Conservation (phyloP, 768 basidiomycete genomes). For the Scleroderma bovista region DNA sequence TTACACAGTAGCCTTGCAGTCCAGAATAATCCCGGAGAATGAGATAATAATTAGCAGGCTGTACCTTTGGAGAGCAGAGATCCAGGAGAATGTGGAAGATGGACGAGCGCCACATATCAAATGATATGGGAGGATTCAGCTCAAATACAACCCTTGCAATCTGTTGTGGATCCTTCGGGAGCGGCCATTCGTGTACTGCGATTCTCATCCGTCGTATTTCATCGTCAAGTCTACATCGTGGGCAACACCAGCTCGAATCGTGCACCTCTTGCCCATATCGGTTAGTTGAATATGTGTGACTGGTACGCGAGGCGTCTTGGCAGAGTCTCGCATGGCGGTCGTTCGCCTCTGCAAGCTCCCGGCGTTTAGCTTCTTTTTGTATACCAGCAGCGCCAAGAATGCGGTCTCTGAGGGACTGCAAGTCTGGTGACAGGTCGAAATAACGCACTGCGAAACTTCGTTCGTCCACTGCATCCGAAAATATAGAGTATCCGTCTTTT, state of each 20-base stretch:
- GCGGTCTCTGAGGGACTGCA: slow-evolving; percentile 15
- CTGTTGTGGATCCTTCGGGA: slow-evolving; percentile 25
- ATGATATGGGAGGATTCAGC: slow-evolving; percentile 29
- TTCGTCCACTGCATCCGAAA: slow-evolving; percentile 15
- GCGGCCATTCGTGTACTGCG: slow-evolving; percentile 39
- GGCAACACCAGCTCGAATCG: slow-evolving; percentile 4
- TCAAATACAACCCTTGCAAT: slow-evolving; percentile 37
- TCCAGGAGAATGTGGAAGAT: slow-evolving; percentile 35
- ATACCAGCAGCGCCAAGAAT: slow-evolving; percentile 26
- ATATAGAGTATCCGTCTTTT: slow-evolving; percentile 26
- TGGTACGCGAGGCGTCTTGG: neutral
- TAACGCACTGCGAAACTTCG: slow-evolving; percentile 31
- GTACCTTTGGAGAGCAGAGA: slow-evolving; percentile 19
- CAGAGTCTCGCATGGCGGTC: neutral
- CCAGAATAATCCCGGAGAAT: slow-evolving; percentile 1
- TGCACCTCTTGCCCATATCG: neutral
- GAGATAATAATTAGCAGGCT: neutral
- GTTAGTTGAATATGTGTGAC: neutral
- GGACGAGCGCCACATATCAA: slow-evolving; percentile 36
- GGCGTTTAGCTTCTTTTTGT: slow-evolving; percentile 14
- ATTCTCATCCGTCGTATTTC: slow-evolving; percentile 22
- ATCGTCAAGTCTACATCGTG: slow-evolving; percentile 22
- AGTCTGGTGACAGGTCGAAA: slow-evolving; percentile 15
- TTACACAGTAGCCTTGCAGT: neutral
- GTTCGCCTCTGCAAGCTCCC: slow-evolving; percentile 23